Evolutionary conservation across 1,139 yeast species (phyloP), one percentile per base, ranked within the genome.

Genomic region (Candida mesenterica): DNA sequence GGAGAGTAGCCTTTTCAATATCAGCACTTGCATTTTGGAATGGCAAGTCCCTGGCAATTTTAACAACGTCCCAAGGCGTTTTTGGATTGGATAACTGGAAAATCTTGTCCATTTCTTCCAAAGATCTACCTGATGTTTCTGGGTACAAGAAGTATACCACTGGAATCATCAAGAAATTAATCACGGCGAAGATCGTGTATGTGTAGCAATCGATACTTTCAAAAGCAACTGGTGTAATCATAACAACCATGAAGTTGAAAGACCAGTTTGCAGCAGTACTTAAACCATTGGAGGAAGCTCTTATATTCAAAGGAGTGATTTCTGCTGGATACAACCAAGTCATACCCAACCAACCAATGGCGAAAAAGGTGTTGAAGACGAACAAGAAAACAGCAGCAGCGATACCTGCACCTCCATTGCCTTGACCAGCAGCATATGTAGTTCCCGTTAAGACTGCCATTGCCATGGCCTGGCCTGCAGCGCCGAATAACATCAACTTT

Each of bases 81-180:
- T 42, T 44, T 10, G 55, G 52, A 3, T 69, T 69, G 7, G 68
- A 63, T 32, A 55, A 61, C 31, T 55, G 67, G 50, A 77, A 79
- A 44, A 82, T 79, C 44, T 74, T 65, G 52, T 79, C 84, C 57
- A 79, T 62, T 52, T 79, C 82, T 53, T 79, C 84, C 48, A 79
- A 65, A 3, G 80, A 70, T 37, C 75, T 62, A 17, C 75, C 78
- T 49, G 76, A 74, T 2, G 85, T 79, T 52, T 79, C 85, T 2
- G 85, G 85, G 34, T 76, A 71, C 42, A 76, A 68, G 42, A 75
- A 62, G 53, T 69, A 77, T 15, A 77, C 65, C 17, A 64, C 57
- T 15, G 87, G 85, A 28, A 80, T 62, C 64, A 78, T 67, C 24
- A 66, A 46, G 20, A 63, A 56, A 43, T 77, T 77, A 37, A 75